Base-by-base conservation (phyloP, 148 eudicot genomes). In the Polygonum maritimum region DNA sequence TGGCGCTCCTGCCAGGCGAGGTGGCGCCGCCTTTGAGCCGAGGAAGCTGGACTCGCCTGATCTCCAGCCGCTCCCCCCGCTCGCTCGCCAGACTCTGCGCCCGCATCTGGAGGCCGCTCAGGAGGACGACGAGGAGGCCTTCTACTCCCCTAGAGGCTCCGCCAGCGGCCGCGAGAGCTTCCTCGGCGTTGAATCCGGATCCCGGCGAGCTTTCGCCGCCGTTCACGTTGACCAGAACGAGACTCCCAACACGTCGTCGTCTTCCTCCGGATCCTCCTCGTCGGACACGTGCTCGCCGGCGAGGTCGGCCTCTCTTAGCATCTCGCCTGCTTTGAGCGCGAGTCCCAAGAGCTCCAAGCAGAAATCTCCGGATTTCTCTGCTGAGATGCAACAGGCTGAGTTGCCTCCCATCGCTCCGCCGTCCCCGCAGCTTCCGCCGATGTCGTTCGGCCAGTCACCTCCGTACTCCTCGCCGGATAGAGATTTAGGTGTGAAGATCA, bases 81-180 rank as follows among this genome's bases (percentile, higher is more conserved):
- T 95, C 0, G 69, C 52, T 7, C 84, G 82, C 13, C 88, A 76
- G 21, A 58, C 19, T 76, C 19, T 48, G 21, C 63, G 49, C 39
- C 70, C 19, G 2, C 33, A 51, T 2, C 77, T 35, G 72, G 79
- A 47, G 13, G 69, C 67, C n/a, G 77, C 55, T 49, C 33, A 72
- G 58, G 94, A 80, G 33, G 92, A 86, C 3, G 92, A 89, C 19
- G 84, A 84, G 15, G 98, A 92, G 36, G 86, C 88, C 84, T 95
- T 95, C 71, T 92, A 90, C 85, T 95, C 98, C n/a, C 96, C 98
- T 4, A 85, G 85, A 76, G 97, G 92, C 5, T 93, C 98, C 7
- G 79, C 80, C 11, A 88, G 86, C 58, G 89, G 92, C 33, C 80
- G 91, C 60, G 92, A 81, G 62, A 92, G 92, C 79, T 86, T 84